Evolutionary conservation across 345 rosid species (phyloP).

Genomic region (Barbarea vulgaris): DNA sequence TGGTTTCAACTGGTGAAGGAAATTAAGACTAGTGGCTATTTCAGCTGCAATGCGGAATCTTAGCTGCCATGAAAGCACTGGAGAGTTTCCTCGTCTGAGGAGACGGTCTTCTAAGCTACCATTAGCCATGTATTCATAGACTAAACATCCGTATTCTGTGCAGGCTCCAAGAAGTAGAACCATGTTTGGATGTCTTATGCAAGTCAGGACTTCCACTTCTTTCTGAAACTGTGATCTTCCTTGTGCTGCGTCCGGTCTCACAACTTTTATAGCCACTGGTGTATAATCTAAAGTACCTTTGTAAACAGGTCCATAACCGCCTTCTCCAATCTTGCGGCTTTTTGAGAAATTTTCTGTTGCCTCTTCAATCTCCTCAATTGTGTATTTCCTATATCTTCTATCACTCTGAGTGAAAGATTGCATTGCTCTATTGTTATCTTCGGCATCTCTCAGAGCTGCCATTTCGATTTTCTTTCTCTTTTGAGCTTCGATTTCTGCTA

Average conservation of each 20-base stretch:
- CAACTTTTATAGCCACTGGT: conserved; percentile 48
- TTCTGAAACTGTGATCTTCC: conserved; percentile 53
- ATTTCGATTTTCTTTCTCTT: conserved; percentile 35
- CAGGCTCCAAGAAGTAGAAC: conserved; percentile 69
- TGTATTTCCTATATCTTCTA: conserved; percentile 44
- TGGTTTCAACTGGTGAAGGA: conserved; percentile 41
- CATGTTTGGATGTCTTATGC: conserved; percentile 58
- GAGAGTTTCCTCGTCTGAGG: conserved; percentile 36
- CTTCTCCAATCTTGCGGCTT: conserved; percentile 36
- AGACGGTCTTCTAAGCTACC: conserved; percentile 40
- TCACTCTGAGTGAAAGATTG: conserved; percentile 1
- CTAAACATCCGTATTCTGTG: conserved; percentile 52
- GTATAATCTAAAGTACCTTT: conserved; percentile 47
- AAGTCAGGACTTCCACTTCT: conserved; percentile 52
- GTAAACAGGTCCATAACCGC: conserved; percentile 50
- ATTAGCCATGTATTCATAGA: conserved; percentile 36
- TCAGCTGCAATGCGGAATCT: conserved; percentile 36
- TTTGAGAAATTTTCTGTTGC: conserved; percentile 39
- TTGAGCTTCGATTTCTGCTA: conserved; percentile 33
- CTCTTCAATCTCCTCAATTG: conserved; percentile 51
- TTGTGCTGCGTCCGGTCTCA: conserved; percentile 50
- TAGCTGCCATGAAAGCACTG: conserved; percentile 32
- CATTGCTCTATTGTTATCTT: background rate
- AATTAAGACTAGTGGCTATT: conserved; percentile 32
- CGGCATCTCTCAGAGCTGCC: background rate